phyloP scores from a whole-genome alignment of 2,329 filamentous ascomycete genomes.

The Diaporthe amygdali region DNA sequence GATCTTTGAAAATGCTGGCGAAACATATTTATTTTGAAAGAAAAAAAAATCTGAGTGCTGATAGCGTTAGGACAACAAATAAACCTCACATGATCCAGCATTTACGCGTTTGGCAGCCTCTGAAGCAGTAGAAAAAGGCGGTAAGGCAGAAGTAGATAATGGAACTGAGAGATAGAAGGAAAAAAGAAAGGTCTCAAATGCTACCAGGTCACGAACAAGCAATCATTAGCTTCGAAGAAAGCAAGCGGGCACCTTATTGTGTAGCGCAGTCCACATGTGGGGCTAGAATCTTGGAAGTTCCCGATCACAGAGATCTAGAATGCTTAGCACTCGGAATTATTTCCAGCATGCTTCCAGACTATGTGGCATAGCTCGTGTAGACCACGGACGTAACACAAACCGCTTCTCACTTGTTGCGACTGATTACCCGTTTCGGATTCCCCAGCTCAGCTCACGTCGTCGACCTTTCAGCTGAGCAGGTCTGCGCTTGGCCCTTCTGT shows the following conservation, averaged over 20 bases:
- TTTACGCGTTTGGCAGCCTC: too few species aligned
- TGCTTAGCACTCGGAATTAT: not conserved
- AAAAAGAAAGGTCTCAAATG: too few species aligned
- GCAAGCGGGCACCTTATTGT: not conserved
- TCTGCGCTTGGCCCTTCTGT: not conserved
- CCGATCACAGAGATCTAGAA: not conserved
- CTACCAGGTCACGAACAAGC: not conserved
- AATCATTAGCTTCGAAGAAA: not conserved
- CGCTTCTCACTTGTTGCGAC: not conserved
- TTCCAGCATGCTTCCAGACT: not conserved
- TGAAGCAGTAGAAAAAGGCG: too few species aligned
- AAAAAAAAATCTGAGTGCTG: too few species aligned
- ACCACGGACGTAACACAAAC: constrained; percentile 3
- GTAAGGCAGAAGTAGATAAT: too few species aligned
- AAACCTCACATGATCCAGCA: too few species aligned
- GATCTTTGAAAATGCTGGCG: too few species aligned
- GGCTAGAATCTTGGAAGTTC: not conserved
- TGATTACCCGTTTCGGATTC: not conserved
- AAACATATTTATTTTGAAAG: too few species aligned
- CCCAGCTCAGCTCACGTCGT: constrained; percentile 8
- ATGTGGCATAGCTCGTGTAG: not conserved
- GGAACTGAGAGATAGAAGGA: too few species aligned
- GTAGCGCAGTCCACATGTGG: not conserved
- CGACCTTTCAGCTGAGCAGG: constrained; percentile 14
- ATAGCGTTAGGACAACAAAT: too few species aligned